A percentile compares a stretch with the other conserved stretches of the same genome.
These are phyloP conservation scores for Polyporus arcularius DNA, from an alignment of 768 basidiomycete genomes.

Conservation along the genomic window DNA sequence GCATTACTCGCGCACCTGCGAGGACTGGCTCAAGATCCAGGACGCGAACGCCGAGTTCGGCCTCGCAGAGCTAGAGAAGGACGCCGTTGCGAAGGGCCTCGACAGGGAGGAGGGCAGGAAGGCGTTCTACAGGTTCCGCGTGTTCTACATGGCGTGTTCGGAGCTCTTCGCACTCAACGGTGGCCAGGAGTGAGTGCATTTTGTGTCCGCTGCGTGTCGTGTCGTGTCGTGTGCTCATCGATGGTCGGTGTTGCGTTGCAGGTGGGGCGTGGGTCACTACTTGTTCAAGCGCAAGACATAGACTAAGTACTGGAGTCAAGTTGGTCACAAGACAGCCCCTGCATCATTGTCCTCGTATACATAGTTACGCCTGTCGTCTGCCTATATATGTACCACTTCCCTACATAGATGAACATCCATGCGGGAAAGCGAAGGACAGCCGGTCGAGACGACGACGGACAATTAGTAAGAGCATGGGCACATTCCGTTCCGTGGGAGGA, in stretches of 20 bases:
- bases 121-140: conserved; percentile 63
- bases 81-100: conserved; percentile 48
- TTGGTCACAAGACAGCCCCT: no score
- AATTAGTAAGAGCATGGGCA: no score
- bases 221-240: not conserved
- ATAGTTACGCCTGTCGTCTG: no score
- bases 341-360: no score
- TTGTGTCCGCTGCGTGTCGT: conserved; percentile 13
- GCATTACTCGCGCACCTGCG: conserved; percentile 64
- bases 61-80: conserved; percentile 48
- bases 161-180: conserved; percentile 64
- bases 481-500: no score
- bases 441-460: no score
- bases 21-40: conserved; percentile 65
- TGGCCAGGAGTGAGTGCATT: conserved; percentile 60
- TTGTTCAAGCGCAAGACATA: conserved; percentile 43
- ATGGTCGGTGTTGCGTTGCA: conserved; percentile 22
- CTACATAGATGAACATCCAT: no score
- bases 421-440: no score
- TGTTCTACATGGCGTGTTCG: conserved; percentile 73
- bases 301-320: not conserved
- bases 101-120: conserved; percentile 53
- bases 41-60: conserved; percentile 53
- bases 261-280: conserved; percentile 62
- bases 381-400: no score